A percentile compares a stretch with the other conserved stretches of the same genome.
phyloP scores from a whole-genome alignment of 176 grass and related monocot genomes.

The Rhynchospora tenuis region DNA sequence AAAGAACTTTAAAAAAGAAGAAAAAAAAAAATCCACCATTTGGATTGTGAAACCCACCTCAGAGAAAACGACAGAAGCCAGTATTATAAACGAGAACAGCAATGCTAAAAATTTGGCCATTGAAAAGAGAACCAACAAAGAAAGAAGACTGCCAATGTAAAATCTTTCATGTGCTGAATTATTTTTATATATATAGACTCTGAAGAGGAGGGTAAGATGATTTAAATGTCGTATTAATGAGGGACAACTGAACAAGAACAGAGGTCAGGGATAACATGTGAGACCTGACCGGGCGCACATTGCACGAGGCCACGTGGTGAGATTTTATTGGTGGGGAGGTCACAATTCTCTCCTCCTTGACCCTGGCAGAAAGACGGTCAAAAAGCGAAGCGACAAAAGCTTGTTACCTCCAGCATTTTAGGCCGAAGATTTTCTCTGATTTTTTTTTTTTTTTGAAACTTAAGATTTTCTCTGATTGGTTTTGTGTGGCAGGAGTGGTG shows the following conservation, averaged over 20 bases:
- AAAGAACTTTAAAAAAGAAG: not conserved
- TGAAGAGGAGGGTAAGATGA: not conserved
- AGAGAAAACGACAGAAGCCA: not conserved
- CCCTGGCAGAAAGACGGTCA: not conserved
- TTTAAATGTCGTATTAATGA: not conserved
- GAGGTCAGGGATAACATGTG: not conserved
- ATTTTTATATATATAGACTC: not conserved
- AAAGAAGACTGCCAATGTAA: not conserved
- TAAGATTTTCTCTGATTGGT: not conserved
- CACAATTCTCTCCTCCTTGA: not conserved
- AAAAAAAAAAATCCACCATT: not conserved
- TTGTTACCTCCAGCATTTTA: not conserved
- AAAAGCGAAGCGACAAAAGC: slow-evolving; percentile 13
- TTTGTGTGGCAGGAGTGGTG: not conserved
- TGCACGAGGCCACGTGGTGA: not conserved
- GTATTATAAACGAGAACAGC: not conserved
- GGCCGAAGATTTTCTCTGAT: not conserved
- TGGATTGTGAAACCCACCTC: slow-evolving; percentile 2
- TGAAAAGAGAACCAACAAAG: not conserved
- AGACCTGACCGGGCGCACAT: not conserved
- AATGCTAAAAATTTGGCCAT: slow-evolving; percentile 16
- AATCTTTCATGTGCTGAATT: not conserved
- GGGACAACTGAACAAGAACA: not conserved
- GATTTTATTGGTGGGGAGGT: not conserved
- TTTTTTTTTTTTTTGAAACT: too few species aligned